Conservation (phyloP, 1,284 basidiomycete genomes). For the Apiotrichum montevideense region DNA sequence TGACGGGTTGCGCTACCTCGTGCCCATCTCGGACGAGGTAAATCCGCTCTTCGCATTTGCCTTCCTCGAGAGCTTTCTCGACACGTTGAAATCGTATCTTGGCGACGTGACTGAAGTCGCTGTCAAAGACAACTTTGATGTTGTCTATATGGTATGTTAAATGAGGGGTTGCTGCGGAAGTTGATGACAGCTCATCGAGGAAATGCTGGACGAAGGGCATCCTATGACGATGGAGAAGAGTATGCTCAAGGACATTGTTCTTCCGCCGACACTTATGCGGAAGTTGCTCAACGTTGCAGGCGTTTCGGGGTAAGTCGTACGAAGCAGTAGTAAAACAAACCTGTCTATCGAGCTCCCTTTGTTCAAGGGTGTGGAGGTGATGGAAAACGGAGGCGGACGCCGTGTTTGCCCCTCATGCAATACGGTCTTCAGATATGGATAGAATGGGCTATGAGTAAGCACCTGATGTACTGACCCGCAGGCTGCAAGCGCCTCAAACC, state of each 20-base stretch:
- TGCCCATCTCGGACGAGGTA: conserved; percentile 68
- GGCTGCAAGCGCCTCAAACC: conserved; percentile 46
- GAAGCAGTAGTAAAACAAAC: too few relatives aligned
- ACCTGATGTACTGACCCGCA: conserved; percentile 19
- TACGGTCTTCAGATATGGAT: too few relatives aligned
- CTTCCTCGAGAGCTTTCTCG: conserved; percentile 76
- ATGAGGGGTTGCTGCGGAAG: not conserved
- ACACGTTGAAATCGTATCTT: conserved; percentile 81
- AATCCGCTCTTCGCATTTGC: conserved; percentile 86
- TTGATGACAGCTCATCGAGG: conserved; percentile 70
- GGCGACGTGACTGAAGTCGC: conserved; percentile 64
- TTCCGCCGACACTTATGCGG: conserved; percentile 75
- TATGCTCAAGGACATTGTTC: conserved; percentile 83
- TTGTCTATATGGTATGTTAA: conserved; percentile 74
- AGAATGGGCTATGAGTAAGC: too few relatives aligned
- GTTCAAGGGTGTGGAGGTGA: too few relatives aligned
- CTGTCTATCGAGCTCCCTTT: too few relatives aligned
- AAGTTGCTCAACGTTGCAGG: conserved; percentile 66
- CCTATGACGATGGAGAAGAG: conserved; percentile 91
- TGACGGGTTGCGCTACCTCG: conserved; percentile 67
- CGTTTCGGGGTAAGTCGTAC: conserved; percentile 48
- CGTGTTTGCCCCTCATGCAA: too few relatives aligned
- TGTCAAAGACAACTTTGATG: conserved; percentile 88
- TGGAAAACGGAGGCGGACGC: too few relatives aligned
- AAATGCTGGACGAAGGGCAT: conserved; percentile 89